phyloP scores from a whole-genome alignment of 2,329 filamentous ascomycete genomes.

The Ophiocordyceps australis region DNA sequence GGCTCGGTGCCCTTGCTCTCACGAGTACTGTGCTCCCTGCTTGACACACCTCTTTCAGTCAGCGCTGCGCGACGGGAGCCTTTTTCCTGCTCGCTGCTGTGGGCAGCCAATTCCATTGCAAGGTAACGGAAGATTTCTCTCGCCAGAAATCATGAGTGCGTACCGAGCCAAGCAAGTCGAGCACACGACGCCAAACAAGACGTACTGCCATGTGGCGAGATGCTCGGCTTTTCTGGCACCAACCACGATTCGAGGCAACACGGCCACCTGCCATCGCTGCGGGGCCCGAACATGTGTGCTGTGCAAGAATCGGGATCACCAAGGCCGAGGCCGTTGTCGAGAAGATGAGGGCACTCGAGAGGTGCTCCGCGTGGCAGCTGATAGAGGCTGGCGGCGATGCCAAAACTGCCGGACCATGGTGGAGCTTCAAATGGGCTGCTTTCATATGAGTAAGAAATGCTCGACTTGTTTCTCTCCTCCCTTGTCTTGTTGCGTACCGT shows the following conservation, averaged over 20 bases:
- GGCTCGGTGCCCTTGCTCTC: constrained; percentile 10
- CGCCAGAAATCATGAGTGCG: constrained; percentile 10
- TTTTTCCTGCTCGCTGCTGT: constrained; percentile 39
- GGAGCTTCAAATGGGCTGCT: constrained; percentile 29
- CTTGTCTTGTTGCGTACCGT: neutral
- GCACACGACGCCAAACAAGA: constrained; percentile 23
- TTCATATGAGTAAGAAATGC: constrained; percentile 44
- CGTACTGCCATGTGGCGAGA: constrained; percentile 25
- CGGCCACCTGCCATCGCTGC: constrained; percentile 25
- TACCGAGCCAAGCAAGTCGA: constrained; percentile 29
- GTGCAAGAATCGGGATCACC: constrained; percentile 29
- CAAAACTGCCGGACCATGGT: constrained; percentile 24
- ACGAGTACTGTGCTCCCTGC: constrained; percentile 33
- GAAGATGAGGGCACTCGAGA: constrained; percentile 19
- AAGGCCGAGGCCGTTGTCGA: constrained; percentile 27
- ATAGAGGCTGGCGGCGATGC: constrained; percentile 33
- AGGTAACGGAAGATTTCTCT: constrained; percentile 15
- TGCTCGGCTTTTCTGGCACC: constrained; percentile 29
- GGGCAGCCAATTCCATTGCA: constrained; percentile 18
- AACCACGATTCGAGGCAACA: constrained; percentile 9
- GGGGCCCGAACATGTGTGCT: constrained; percentile 22
- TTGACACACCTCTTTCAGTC: constrained; percentile 22
- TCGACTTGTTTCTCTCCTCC: constrained; percentile 10
- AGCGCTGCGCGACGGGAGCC: constrained; percentile 25
- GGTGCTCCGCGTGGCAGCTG: constrained; percentile 18